Evolutionary conservation across 2,329 filamentous ascomycete species (phyloP).

Genomic region (Talaromyces marneffei): DNA sequence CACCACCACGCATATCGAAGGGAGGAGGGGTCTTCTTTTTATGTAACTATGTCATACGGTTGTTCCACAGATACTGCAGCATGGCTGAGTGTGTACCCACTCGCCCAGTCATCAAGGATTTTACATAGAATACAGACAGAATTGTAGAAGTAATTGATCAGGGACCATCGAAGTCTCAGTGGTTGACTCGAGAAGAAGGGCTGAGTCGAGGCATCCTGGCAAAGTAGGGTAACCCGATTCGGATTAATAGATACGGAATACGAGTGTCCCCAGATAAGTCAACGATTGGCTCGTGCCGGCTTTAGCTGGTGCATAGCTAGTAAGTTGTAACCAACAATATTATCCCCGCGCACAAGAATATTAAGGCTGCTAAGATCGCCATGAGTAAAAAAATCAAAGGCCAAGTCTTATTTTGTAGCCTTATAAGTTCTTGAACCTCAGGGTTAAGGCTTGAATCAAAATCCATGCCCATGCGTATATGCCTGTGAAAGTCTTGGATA

Average conservation of each 20-base stretch:
- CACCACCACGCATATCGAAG: conserved; percentile 15
- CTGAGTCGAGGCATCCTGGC: neutral
- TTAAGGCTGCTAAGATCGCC: conserved; percentile 44
- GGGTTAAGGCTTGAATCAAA: conserved; percentile 22
- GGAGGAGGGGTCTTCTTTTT: neutral
- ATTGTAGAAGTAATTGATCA: neutral
- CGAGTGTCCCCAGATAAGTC: no score
- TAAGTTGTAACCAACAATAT: conserved; percentile 42
- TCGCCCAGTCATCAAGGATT: neutral
- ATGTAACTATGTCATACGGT: neutral
- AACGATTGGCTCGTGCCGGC: no score
- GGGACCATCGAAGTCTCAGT: neutral
- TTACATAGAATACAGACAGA: conserved; percentile 1
- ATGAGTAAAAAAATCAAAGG: conserved; percentile 46
- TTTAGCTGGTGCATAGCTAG: no score
- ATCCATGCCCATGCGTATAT: conserved; percentile 29
- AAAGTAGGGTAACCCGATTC: neutral
- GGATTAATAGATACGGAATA: neutral
- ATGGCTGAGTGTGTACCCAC: conserved; percentile 1
- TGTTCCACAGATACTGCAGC: conserved; percentile 10
- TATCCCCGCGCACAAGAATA: conserved; percentile 30
- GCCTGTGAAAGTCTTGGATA: conserved; percentile 33
- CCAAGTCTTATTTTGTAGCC: conserved; percentile 26
- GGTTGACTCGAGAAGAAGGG: neutral
- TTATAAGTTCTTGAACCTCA: conserved; percentile 27